Base-by-base conservation (phyloP, 768 basidiomycete species). In the Mrakia gelida region DNA sequence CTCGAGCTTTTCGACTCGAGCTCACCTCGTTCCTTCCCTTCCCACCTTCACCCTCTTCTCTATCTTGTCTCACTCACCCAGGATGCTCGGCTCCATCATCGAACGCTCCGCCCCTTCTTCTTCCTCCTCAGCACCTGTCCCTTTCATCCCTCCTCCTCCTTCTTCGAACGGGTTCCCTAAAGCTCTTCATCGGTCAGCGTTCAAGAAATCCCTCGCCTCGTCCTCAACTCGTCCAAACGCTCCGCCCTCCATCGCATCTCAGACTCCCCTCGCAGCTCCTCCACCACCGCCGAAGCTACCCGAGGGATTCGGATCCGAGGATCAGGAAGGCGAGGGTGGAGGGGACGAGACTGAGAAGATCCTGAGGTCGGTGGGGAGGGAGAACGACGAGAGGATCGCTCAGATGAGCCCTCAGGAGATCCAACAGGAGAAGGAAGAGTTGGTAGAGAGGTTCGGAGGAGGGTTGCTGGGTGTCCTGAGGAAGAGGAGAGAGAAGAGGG, bases 331-430 rank as follows among this genome's bases (percentile, higher is more conserved):
- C 16, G 80, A 32, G 59, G 77, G 18, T 21, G 41, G 38, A 8
- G 11, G 5, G 67, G 61, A 75, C 86, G 70, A 90, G 91, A 88
- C 85, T 89, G 76, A 84, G 84, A 16, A 88, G 89, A 71, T 81
- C 6, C 74, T 77, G 28, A 15, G 34, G 34, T 80, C 88, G 90
- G 75, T 89, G 88, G 78, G 80, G 80, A 86, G 86, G 75, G 91
- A 93, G 81, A 95, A 95, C 80, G 86, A 88, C 77, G 83, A 85
- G 18, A 84, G 85, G 52, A 88, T 95, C 1, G 88, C 88, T 26
- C 83, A 81, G 0, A 95, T 95, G 94, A 87, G 88, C 1, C 87
- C 88, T 13, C 89, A 89, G 21, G 91, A 95, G 83, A 86, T 90
- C 13, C 89, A 91, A 78, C 84, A 88, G 74, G 93, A 92, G 83